A percentile compares a stretch with the other conserved stretches of the same genome.
These are phyloP conservation scores for Pythium dissimile DNA, from an alignment of 352 stramenopile species.

Conservation along the genomic window DNA sequence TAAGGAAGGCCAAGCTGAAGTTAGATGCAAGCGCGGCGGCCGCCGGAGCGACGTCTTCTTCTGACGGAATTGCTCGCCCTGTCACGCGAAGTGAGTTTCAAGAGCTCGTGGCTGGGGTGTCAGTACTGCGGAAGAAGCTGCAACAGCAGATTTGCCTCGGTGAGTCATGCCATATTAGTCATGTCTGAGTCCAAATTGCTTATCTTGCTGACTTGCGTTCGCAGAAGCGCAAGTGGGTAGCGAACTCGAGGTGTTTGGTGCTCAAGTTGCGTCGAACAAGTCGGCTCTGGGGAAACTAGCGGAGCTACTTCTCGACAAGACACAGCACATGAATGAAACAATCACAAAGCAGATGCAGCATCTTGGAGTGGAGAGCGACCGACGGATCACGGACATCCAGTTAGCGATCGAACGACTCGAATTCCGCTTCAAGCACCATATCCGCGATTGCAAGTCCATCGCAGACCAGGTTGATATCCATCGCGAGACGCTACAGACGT, in stretches of 20 bases:
- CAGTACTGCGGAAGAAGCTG: slow-evolving; percentile 46
- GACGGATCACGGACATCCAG: slow-evolving; percentile 43
- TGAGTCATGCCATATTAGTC: no score
- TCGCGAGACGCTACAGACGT: slow-evolving; percentile 34
- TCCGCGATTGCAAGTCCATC: slow-evolving; percentile 45
- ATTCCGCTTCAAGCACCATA: slow-evolving; percentile 65
- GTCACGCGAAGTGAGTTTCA: slow-evolving; percentile 60
- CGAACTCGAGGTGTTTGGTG: slow-evolving; percentile 42
- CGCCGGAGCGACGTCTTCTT: slow-evolving; percentile 9
- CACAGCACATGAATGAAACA: slow-evolving; percentile 34
- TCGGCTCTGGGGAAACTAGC: slow-evolving; percentile 36
- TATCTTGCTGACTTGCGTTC: no score
- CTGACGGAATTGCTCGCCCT: slow-evolving; percentile 29
- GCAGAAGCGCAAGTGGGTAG: slow-evolving; percentile 46
- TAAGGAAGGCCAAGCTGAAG: slow-evolving; percentile 9
- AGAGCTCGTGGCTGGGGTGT: slow-evolving; percentile 40
- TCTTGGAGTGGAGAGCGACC: slow-evolving; percentile 41
- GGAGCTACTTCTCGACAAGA: slow-evolving; percentile 48
- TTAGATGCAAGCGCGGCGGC: background rate
- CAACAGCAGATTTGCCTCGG: slow-evolving; percentile 36
- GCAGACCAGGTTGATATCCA: slow-evolving; percentile 45
- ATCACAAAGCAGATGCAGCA: slow-evolving; percentile 37
- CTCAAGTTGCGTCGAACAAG: slow-evolving; percentile 47
- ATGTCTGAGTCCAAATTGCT: no score
- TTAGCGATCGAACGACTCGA: slow-evolving; percentile 54